A percentile compares a stretch with the other conserved stretches of the same genome.
These are phyloP conservation scores for Diplodia seriata DNA, from an alignment of 2,329 filamentous ascomycete genomes.

Conservation along the genomic window DNA sequence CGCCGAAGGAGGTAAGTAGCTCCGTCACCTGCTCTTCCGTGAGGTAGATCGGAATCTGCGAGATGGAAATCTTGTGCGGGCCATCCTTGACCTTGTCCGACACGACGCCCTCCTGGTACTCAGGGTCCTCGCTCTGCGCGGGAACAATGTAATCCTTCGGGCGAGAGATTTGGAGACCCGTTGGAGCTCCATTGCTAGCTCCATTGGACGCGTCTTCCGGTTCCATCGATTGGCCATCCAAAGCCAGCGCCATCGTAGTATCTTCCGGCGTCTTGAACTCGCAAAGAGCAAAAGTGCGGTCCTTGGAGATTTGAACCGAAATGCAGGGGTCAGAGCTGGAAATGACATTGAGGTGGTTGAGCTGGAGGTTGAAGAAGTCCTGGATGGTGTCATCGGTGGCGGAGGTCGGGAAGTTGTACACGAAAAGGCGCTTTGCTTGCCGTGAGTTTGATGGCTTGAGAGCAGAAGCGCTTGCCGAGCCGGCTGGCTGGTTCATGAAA, in stretches of 20 bases:
- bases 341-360: constrained; percentile 95
- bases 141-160: constrained; percentile 98
- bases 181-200: constrained; percentile 59
- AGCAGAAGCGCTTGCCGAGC: constrained; percentile 73
- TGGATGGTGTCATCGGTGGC: constrained; percentile 78
- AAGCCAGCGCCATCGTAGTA: constrained; percentile 86
- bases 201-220: constrained; percentile 66
- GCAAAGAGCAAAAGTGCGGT: constrained; percentile 80
- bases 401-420: constrained; percentile 78
- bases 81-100: constrained; percentile 86
- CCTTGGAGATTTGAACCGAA: constrained; percentile 79
- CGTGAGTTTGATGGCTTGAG: constrained; percentile 92
- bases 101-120: constrained; percentile 77
- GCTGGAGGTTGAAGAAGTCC: constrained; percentile 92
- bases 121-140: constrained; percentile 73
- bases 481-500: constrained; percentile 89
- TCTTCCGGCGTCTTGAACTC: constrained; percentile 90
- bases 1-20: constrained; percentile 87
- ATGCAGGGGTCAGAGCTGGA: constrained; percentile 84
- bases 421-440: constrained; percentile 89
- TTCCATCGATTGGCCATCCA: constrained; percentile 90
- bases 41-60: constrained; percentile 86
- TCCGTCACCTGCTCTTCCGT: constrained; percentile 91
- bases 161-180: constrained; percentile 76
- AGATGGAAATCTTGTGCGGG: constrained; percentile 91